Evolutionary conservation across 805 yeast genomes (phyloP).

Genomic region (Wickerhamiella allomyrinae): DNA sequence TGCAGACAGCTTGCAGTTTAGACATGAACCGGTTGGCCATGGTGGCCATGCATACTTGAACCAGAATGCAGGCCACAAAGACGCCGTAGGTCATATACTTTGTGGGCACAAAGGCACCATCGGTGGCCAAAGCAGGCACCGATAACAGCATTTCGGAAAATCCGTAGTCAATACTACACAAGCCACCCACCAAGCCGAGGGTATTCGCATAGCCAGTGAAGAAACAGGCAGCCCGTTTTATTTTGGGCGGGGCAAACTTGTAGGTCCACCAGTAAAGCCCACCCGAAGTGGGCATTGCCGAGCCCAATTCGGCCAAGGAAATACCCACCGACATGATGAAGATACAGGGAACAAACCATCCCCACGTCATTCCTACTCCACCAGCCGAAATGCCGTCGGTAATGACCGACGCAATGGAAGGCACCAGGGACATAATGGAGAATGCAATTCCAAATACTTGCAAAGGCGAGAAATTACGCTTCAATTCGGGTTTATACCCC

Average conservation of each 20-base stretch:
- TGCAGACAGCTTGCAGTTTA: conserved; percentile 44
- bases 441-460: conserved; percentile 63
- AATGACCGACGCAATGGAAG: conserved; percentile 45
- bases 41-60: conserved; percentile 41
- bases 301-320: conserved; percentile 51
- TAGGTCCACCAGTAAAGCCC: conserved; percentile 60
- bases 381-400: conserved; percentile 46
- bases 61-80: conserved; percentile 44
- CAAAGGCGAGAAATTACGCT: conserved; percentile 42
- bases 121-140: conserved; percentile 17
- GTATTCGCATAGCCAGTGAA: conserved; percentile 56
- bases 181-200: conserved; percentile 49
- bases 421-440: conserved; percentile 53
- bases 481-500: conserved; percentile 58
- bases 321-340: conserved; percentile 46
- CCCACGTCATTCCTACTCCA: conserved; percentile 55
- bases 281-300: conserved; percentile 63
- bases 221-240: conserved; percentile 41
- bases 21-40: conserved; percentile 44
- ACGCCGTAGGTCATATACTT: conserved; percentile 46
- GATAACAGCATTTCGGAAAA: conserved; percentile 30
- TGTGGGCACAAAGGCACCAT: conserved; percentile 41
- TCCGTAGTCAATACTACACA: conserved; percentile 58
- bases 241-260: conserved; percentile 44
- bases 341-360: conserved; percentile 48